phyloP scores from a whole-genome alignment of 495 filamentous ascomycete genomes.

The Lophiostoma macrostomum region DNA sequence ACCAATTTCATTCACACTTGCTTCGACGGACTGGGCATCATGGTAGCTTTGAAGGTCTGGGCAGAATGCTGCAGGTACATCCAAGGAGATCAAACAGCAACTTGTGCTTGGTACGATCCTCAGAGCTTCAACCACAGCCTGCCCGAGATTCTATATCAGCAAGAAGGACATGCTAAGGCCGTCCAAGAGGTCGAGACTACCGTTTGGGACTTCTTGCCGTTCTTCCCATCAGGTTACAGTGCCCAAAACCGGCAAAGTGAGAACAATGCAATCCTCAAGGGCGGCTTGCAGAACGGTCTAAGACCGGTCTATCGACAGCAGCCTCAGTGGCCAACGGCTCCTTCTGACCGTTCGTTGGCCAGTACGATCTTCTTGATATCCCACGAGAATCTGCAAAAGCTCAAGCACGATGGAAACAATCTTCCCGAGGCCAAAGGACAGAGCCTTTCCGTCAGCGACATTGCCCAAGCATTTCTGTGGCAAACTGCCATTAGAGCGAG shows the following conservation, averaged over 20 bases:
- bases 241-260: neutral
- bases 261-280: neutral
- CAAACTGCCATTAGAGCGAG: constrained; percentile 39
- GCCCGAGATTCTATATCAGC: constrained; percentile 30
- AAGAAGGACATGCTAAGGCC: neutral
- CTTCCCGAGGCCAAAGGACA: neutral
- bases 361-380: neutral
- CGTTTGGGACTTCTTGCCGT: neutral
- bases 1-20: neutral
- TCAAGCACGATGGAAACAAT: neutral
- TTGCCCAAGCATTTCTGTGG: constrained; percentile 35
- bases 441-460: neutral
- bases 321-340: neutral
- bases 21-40: constrained; percentile 35
- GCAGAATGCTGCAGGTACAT: constrained; percentile 40
- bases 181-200: neutral
- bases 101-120: constrained; percentile 35
- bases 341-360: neutral
- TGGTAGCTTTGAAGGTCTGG: constrained; percentile 39
- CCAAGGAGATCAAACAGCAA: constrained; percentile 37
- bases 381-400: neutral
- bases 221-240: neutral
- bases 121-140: constrained; percentile 42
- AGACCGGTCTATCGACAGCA: neutral
- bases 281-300: neutral